Evolutionary conservation across 352 stramenopile species (phyloP).

Genomic region (Pythium vanterpoolii): DNA sequence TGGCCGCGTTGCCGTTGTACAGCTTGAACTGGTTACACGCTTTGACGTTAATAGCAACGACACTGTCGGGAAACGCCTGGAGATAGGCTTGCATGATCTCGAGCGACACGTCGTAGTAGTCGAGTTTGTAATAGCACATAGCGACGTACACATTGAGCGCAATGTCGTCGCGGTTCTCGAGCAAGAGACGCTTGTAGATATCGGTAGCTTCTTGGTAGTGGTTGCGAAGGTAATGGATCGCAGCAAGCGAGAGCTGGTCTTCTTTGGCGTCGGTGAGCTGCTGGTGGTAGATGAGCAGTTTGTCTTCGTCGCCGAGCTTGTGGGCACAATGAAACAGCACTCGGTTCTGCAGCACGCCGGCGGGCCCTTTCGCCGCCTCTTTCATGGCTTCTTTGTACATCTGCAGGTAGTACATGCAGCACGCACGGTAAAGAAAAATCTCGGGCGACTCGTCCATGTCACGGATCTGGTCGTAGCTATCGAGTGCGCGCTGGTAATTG

Average conservation of each 20-base stretch:
- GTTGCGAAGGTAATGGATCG: constrained; percentile 94
- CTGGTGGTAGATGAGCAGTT: constrained; percentile 94
- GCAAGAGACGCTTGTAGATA: constrained; percentile 95
- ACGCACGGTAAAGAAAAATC: constrained; percentile 87
- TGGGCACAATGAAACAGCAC: constrained; percentile 95
- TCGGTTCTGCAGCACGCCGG: constrained; percentile 85
- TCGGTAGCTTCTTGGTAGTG: constrained; percentile 95
- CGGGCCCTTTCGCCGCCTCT: constrained; percentile 58
- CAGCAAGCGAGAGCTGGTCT: constrained; percentile 94
- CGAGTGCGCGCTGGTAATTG: constrained; percentile 92
- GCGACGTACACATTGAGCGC: constrained; percentile 98
- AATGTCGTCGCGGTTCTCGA: constrained; percentile 95
- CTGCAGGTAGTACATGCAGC: constrained; percentile 94
- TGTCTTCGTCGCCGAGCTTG: constrained; percentile 92
- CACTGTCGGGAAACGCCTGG: constrained; percentile 87
- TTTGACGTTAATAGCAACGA: constrained; percentile 95
- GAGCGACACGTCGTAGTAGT: constrained; percentile 97
- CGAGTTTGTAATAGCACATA: constrained; percentile 98
- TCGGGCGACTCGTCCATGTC: constrained; percentile 63
- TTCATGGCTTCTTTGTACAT: constrained; percentile 88
- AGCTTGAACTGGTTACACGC: constrained; percentile 97
- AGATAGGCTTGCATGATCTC: constrained; percentile 97
- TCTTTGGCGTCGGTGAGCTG: constrained; percentile 90
- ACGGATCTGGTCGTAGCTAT: constrained; percentile 85
- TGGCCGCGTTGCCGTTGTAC: constrained; percentile 94